These are phyloP conservation scores for Lycium barbarum DNA, from an alignment of 257 asterid species.

Conservation along the genomic window DNA sequence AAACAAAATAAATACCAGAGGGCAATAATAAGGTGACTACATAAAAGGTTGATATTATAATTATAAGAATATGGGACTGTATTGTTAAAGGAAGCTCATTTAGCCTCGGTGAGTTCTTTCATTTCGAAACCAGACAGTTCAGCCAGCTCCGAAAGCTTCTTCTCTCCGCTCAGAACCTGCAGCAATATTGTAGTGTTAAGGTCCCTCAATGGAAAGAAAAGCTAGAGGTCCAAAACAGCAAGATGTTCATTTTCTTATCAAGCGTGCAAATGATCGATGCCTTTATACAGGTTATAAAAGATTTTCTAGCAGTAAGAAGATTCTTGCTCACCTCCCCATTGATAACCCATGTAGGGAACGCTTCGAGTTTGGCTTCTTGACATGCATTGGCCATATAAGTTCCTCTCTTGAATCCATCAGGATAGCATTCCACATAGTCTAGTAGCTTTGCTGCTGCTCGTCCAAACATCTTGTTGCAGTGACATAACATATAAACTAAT, in stretches of 20 bases:
- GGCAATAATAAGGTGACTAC: background rate
- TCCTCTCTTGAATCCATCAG: constrained; percentile 72
- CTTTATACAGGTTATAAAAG: background rate
- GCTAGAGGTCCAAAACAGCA: background rate
- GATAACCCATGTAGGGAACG: constrained; percentile 85
- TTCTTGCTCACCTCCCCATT: constrained; percentile 68
- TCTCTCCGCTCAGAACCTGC: constrained; percentile 80
- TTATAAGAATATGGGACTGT: background rate
- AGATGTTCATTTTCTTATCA: background rate
- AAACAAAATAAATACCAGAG: background rate
- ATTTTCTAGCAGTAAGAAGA: constrained; percentile 4
- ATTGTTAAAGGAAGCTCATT: constrained; percentile 32
- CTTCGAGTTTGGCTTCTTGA: constrained; percentile 58
- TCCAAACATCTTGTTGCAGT: constrained; percentile 70
- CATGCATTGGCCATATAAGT: constrained; percentile 73
- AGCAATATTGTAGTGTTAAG: constrained; percentile 21
- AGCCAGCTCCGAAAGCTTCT: constrained; percentile 77
- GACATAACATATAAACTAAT: background rate
- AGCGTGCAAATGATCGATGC: background rate
- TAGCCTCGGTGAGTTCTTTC: constrained; percentile 59
- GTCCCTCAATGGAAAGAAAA: background rate
- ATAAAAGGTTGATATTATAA: background rate
- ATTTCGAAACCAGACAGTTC: constrained; percentile 65
- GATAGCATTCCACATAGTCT: constrained; percentile 90
- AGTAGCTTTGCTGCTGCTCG: constrained; percentile 75